Conservation (phyloP, 1,139 yeast species). For the Geotrichum siamense region DNA sequence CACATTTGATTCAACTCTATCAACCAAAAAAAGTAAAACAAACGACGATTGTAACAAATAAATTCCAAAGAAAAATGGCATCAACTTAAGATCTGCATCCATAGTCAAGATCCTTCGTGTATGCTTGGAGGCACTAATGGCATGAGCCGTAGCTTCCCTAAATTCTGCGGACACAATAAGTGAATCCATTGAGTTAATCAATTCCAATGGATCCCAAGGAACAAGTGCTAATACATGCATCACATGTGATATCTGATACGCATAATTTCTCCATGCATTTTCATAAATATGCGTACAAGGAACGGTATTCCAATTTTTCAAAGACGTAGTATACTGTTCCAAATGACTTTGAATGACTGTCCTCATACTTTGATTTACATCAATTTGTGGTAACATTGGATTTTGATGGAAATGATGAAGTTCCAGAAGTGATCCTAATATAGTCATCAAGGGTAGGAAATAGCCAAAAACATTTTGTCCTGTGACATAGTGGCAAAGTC, state of each 20-base stretch:
- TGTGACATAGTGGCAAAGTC: constrained; percentile 20
- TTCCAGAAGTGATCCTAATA: constrained; percentile 26
- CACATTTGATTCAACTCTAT: constrained; percentile 29
- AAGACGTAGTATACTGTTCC: constrained; percentile 20
- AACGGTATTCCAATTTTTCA: constrained; percentile 20
- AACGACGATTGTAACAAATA: constrained; percentile 28
- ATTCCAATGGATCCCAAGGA: constrained; percentile 28
- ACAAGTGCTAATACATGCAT: constrained; percentile 24
- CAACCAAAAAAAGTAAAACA: constrained; percentile 27
- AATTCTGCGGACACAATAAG: constrained; percentile 26
- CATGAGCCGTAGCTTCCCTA: constrained; percentile 25
- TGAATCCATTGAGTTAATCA: constrained; percentile 24
- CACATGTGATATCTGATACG: constrained; percentile 26
- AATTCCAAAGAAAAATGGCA: constrained; percentile 30
- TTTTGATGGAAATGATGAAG: constrained; percentile 23
- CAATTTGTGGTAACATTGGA: constrained; percentile 19
- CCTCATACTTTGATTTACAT: constrained; percentile 9
- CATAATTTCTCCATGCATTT: constrained; percentile 27
- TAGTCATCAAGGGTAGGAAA: constrained; percentile 28
- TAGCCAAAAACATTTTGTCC: constrained; percentile 27
- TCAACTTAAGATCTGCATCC: constrained; percentile 27
- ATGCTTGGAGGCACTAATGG: constrained; percentile 27
- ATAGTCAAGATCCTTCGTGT: constrained; percentile 24
- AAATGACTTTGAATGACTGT: constrained; percentile 21
- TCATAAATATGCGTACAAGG: constrained; percentile 9